phyloP scores from a whole-genome alignment of 305 asterid genomes.

The Fraxinus sp. region DNA sequence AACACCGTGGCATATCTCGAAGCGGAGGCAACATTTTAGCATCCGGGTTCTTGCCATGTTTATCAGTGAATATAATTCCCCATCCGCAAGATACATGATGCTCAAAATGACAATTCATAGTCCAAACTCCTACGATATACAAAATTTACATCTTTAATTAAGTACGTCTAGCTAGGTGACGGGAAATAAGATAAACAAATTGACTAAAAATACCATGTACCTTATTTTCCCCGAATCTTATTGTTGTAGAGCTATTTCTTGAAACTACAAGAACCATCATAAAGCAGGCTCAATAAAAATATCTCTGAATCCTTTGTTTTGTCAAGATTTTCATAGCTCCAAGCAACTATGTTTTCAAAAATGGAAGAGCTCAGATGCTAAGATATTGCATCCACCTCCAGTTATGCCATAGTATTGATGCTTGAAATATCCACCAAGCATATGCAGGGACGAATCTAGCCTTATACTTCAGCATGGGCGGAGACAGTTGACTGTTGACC shows the following conservation, averaged over 20 bases:
- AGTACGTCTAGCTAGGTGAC: no score
- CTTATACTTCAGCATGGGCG: no score
- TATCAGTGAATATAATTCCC: conserved; percentile 29
- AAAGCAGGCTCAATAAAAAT: background rate
- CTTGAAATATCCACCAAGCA: background rate
- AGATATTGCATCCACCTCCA: conserved; percentile 35
- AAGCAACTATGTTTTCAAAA: background rate
- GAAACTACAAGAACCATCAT: background rate
- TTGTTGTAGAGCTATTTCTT: background rate
- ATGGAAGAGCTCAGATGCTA: conserved; percentile 20
- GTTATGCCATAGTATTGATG: conserved; percentile 33
- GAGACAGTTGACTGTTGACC: no score
- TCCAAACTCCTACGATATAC: conserved; percentile 25
- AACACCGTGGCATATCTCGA: conserved; percentile 31
- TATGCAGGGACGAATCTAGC: no score
- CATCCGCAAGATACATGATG: conserved; percentile 34
- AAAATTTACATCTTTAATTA: background rate
- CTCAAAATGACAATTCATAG: conserved; percentile 43
- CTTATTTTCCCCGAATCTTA: background rate
- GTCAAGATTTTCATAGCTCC: background rate
- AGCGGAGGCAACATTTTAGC: conserved; percentile 31
- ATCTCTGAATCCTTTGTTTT: background rate
- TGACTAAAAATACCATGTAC: background rate
- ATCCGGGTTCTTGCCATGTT: conserved; percentile 12
- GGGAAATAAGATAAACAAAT: background rate